A percentile compares a stretch with the other conserved stretches of the same genome.
Evolutionary conservation across 2,329 filamentous ascomycete genomes (phyloP).

Genomic region (Penicillium crustosum): DNA sequence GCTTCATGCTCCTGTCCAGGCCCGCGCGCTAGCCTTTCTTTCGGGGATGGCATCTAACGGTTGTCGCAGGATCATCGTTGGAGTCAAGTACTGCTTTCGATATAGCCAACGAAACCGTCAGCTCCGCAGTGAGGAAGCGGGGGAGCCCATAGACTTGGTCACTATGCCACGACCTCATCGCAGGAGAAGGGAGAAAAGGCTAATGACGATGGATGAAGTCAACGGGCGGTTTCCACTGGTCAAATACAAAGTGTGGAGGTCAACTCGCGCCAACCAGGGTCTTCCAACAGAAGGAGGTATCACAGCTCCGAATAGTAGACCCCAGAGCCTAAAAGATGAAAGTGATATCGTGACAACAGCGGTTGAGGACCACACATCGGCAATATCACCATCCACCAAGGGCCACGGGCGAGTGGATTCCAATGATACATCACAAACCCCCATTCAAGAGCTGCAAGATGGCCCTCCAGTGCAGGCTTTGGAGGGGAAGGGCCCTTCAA

Average conservation of each 20-base stretch:
- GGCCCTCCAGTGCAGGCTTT: slow-evolving; percentile 8
- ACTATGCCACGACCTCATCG: slow-evolving; percentile 83
- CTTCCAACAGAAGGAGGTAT: slow-evolving; percentile 83
- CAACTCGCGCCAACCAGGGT: slow-evolving; percentile 76
- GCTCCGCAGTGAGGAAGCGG: slow-evolving; percentile 72
- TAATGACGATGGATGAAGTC: slow-evolving; percentile 99
- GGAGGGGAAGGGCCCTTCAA: slow-evolving; percentile 17
- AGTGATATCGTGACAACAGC: slow-evolving; percentile 44
- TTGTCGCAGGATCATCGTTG: slow-evolving; percentile 88
- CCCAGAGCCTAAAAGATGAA: slow-evolving; percentile 69
- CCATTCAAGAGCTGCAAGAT: slow-evolving; percentile 16
- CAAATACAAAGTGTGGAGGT: slow-evolving; percentile 96
- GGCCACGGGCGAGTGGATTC: slow-evolving; percentile 21
- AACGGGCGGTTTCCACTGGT: slow-evolving; percentile 94
- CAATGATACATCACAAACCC: slow-evolving; percentile 12
- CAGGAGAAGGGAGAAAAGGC: slow-evolving; percentile 89
- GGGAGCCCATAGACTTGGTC: slow-evolving; percentile 84
- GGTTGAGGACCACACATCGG: slow-evolving; percentile 23
- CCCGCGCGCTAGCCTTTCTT: neutral
- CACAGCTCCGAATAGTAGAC: slow-evolving; percentile 66
- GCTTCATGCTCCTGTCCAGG: neutral
- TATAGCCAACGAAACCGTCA: slow-evolving; percentile 93
- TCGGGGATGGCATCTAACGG: slow-evolving; percentile 9
- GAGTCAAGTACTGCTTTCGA: slow-evolving; percentile 98
- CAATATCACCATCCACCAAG: slow-evolving; percentile 23